phyloP scores from a whole-genome alignment of 768 basidiomycete species.

The Lepiota brunneoincarnata region DNA sequence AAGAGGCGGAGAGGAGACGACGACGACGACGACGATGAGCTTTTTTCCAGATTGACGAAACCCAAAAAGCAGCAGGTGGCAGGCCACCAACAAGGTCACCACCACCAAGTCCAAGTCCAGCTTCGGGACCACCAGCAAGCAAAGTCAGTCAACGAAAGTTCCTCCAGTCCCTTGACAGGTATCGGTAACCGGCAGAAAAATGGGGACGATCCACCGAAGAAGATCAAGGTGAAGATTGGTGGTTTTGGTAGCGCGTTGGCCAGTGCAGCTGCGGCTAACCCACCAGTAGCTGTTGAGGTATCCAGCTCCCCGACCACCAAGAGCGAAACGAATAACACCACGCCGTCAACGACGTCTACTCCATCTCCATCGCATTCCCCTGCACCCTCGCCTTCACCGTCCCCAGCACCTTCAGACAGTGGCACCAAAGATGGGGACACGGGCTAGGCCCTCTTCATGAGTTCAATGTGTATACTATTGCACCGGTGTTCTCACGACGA shows the following conservation, averaged over 20 bases:
- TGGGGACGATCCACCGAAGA: conserved; percentile 61
- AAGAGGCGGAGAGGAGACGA: conserved; percentile 66
- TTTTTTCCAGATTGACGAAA: conserved; percentile 62
- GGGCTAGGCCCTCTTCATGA: conserved; percentile 39
- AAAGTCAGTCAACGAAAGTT: too few relatives aligned
- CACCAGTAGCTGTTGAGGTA: neutral
- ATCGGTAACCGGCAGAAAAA: conserved; percentile 35
- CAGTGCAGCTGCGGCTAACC: neutral
- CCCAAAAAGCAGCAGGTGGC: conserved; percentile 46
- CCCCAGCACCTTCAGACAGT: conserved; percentile 54
- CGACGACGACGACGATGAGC: conserved; percentile 71
- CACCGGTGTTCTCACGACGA: neutral
- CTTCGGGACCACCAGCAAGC: conserved; percentile 46
- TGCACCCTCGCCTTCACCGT: conserved; percentile 30
- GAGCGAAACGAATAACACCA: conserved; percentile 13
- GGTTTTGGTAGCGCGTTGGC: conserved; percentile 38
- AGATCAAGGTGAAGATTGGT: conserved; percentile 74
- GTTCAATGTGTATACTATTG: conserved; percentile 11
- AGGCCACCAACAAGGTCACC: neutral
- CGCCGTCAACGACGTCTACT: conserved; percentile 6
- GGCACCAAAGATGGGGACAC: conserved; percentile 74
- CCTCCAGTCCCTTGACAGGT: conserved; percentile 8
- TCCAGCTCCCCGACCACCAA: neutral
- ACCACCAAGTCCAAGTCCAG: conserved; percentile 15
- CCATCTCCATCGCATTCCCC: conserved; percentile 19